phyloP scores from a whole-genome alignment of 306 rosid genomes.

The Hylodesmum podocarpum region DNA sequence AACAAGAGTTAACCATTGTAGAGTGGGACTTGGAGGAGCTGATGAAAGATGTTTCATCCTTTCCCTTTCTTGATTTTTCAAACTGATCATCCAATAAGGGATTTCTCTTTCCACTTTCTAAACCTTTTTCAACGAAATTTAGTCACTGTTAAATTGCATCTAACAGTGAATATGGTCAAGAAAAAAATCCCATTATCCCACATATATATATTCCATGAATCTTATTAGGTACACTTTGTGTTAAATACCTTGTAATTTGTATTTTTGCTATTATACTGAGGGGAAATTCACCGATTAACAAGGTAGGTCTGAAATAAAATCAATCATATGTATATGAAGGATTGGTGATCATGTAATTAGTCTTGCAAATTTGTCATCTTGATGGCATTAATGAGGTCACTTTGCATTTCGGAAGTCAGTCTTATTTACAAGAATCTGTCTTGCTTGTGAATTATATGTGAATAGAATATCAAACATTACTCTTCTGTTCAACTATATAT shows the following conservation, averaged over 20 bases:
- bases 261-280: slow-evolving; percentile 4
- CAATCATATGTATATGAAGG: slow-evolving; percentile 27
- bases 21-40: slow-evolving; percentile 83
- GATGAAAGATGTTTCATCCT: slow-evolving; percentile 85
- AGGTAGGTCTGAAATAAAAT: slow-evolving; percentile 45
- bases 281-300: slow-evolving; percentile 11
- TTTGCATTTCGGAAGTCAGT: slow-evolving; percentile 6
- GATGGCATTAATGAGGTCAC: slow-evolving; percentile 21
- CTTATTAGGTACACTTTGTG: background rate
- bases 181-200: too few relatives aligned
- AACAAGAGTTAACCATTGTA: slow-evolving; percentile 51
- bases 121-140: too few relatives aligned
- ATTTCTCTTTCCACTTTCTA: background rate
- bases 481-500: slow-evolving; percentile 3
- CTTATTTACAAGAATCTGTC: slow-evolving; percentile 18
- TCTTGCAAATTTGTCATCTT: slow-evolving; percentile 19
- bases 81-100: slow-evolving; percentile 25
- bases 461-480: slow-evolving; percentile 10
- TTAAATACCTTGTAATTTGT: slow-evolving; percentile 23
- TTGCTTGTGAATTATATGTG: slow-evolving; percentile 25
- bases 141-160: too few relatives aligned
- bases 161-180: too few relatives aligned
- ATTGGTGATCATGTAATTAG: slow-evolving; percentile 28
- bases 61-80: slow-evolving; percentile 67
- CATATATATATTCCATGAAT: background rate